Percentiles rank a stretch among this genome's conserved stretches.
These are phyloP conservation scores for Pseudoneurospora amorphoporcata DNA, from an alignment of 495 filamentous ascomycete genomes.

Conservation along the genomic window DNA sequence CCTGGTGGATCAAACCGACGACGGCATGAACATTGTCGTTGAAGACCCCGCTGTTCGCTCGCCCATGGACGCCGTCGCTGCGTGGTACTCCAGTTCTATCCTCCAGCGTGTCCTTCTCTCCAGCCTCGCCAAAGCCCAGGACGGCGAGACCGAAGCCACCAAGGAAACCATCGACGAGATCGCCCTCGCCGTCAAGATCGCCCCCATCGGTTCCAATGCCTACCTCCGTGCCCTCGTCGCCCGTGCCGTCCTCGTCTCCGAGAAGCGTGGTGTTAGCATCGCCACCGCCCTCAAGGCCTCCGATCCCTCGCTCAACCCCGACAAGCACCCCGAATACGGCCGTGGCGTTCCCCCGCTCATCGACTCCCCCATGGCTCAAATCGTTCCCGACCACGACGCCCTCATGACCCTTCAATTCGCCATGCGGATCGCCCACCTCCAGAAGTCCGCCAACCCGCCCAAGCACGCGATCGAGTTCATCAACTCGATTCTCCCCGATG, in stretches of 20 bases:
- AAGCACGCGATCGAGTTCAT: conserved; percentile 34
- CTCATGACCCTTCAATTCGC: conserved; percentile 67
- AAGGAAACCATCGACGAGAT: conserved; percentile 44
- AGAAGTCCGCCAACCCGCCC: conserved; percentile 32
- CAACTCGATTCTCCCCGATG: conserved; percentile 30
- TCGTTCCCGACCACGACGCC: conserved; percentile 49
- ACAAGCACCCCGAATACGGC: conserved; percentile 20
- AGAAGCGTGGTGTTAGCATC: conserved; percentile 45
- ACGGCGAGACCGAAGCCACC: conserved; percentile 23
- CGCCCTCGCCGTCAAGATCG: conserved; percentile 57
- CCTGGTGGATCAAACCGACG: conserved; percentile 50
- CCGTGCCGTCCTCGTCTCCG: conserved; percentile 45
- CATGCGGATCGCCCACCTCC: conserved; percentile 64
- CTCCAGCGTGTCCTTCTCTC: conserved; percentile 58
- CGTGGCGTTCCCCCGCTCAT: conserved; percentile 14
- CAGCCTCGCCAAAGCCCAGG: conserved; percentile 36
- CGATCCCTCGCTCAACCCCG: conserved; percentile 37
- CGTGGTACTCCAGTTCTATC: conserved; percentile 78
- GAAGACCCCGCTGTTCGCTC: conserved; percentile 80
- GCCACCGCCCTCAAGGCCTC: conserved; percentile 43
- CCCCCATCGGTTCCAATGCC: conserved; percentile 68
- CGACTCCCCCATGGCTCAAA: conserved; percentile 20
- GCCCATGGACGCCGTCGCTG: conserved; percentile 79
- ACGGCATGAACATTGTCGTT: conserved; percentile 72
- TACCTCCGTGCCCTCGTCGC: conserved; percentile 72